A percentile compares a stretch with the other conserved stretches of the same genome.
Evolutionary conservation across 2,329 filamentous ascomycete genomes (phyloP).

Genomic region (Colletotrichum sublineola): DNA sequence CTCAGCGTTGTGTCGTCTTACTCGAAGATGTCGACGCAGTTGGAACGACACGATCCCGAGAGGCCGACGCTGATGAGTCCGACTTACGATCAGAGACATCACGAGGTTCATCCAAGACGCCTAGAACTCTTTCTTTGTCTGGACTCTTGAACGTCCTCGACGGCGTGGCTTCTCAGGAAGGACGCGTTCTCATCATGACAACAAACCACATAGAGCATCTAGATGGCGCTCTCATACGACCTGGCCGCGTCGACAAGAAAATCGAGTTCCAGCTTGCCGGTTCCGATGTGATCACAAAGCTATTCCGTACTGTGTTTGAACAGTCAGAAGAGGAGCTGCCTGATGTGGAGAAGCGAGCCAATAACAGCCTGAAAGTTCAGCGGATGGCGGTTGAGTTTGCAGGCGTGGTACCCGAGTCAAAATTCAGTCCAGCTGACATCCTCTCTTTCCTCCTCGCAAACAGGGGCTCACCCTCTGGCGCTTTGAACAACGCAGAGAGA

Average conservation of each 20-base stretch:
- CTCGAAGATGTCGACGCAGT: constrained; percentile 56
- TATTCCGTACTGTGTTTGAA: neutral
- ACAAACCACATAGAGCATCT: constrained; percentile 46
- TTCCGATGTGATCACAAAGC: neutral
- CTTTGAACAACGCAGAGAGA: neutral
- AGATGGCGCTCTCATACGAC: constrained; percentile 44
- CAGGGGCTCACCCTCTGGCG: neutral
- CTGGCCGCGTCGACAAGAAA: constrained; percentile 69
- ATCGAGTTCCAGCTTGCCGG: constrained; percentile 52
- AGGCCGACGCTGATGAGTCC: neutral
- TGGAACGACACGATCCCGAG: constrained; percentile 21
- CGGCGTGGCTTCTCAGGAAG: constrained; percentile 44
- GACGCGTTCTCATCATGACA: constrained; percentile 46
- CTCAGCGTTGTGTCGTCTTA: constrained; percentile 53
- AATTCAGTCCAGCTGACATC: constrained; percentile 6
- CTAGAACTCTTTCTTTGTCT: constrained; percentile 37
- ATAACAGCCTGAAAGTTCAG: neutral
- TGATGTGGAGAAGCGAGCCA: neutral
- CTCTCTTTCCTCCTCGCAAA: neutral
- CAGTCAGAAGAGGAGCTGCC: neutral
- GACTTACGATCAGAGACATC: neutral
- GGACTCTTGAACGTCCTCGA: constrained; percentile 46
- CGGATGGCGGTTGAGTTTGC: neutral
- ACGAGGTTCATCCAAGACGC: neutral
- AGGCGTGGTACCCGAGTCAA: neutral